Conservation (phyloP, 345 rosid genomes). For the Eucalyptus globulus region DNA sequence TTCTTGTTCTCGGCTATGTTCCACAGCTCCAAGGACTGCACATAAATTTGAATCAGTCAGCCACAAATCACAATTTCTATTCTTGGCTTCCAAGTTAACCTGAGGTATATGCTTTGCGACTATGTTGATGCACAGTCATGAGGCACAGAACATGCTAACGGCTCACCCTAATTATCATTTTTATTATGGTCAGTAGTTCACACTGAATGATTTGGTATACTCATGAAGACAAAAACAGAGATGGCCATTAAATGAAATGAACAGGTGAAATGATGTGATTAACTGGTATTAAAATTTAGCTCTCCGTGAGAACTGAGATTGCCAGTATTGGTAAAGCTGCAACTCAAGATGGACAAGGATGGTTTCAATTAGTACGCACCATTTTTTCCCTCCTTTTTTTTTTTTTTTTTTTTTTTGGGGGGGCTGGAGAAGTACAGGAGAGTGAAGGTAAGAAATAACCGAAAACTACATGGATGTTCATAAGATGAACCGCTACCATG, state of each 20-base stretch:
- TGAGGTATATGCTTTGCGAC: not conserved
- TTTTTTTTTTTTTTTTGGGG: not conserved
- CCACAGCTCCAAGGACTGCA: constrained; percentile 62
- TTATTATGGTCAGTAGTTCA: not conserved
- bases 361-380: not conserved
- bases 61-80: not conserved
- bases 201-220: not conserved
- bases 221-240: not conserved
- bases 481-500: not conserved
- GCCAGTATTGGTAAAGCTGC: not conserved
- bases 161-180: not conserved
- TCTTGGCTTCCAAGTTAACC: not conserved
- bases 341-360: not conserved
- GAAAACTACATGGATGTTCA: not conserved
- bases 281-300: not conserved
- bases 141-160: not conserved
- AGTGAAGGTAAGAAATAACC: not conserved
- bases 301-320: not conserved
- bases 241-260: not conserved
- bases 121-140: not conserved
- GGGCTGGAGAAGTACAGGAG: not conserved
- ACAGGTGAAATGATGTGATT: not conserved
- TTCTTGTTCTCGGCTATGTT: constrained; percentile 52
- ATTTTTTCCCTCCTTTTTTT: not conserved
- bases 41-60: not conserved